Percentiles rank a stretch among this genome's conserved stretches.
Conservation (phyloP, 1,139 yeast genomes). For the Maudiozyma humilis region DNA sequence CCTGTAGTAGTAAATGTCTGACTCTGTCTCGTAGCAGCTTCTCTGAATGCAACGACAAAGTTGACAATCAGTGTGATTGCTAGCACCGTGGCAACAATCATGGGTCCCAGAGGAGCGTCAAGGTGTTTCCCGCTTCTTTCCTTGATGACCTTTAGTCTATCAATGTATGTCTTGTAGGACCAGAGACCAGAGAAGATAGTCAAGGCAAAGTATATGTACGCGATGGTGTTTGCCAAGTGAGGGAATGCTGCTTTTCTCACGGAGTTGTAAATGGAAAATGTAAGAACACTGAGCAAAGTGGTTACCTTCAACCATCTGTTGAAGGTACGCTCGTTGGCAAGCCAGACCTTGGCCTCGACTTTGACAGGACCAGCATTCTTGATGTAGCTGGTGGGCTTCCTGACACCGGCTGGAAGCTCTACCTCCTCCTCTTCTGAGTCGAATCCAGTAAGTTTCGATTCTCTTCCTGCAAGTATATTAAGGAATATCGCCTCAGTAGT, state of each 20-base stretch:
- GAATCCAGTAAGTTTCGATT: slow-evolving; percentile 41
- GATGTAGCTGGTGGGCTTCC: slow-evolving; percentile 66
- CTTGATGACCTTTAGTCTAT: slow-evolving; percentile 63
- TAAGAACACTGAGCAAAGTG: slow-evolving; percentile 76
- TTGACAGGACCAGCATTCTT: slow-evolving; percentile 87
- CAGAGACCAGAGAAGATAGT: slow-evolving; percentile 79
- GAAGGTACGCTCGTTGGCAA: slow-evolving; percentile 95
- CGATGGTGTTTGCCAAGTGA: slow-evolving; percentile 50
- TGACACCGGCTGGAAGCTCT: slow-evolving; percentile 80
- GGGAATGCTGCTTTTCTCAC: slow-evolving; percentile 56
- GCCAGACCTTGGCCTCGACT: slow-evolving; percentile 96
- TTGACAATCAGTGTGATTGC: slow-evolving; percentile 60
- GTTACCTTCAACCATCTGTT: slow-evolving; percentile 92
- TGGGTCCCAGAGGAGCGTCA: slow-evolving; percentile 85
- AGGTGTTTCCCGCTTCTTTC: slow-evolving; percentile 80
- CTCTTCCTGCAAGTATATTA: slow-evolving; percentile 27
- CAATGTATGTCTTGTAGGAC: slow-evolving; percentile 76
- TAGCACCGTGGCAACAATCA: slow-evolving; percentile 66
- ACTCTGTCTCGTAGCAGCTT: slow-evolving; percentile 26
- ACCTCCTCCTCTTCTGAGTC: slow-evolving; percentile 89
- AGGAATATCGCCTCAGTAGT: slow-evolving; percentile 23
- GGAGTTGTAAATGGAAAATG: slow-evolving; percentile 78
- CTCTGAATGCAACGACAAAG: slow-evolving; percentile 59
- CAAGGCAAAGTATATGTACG: slow-evolving; percentile 70
- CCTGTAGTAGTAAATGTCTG: neutral